Base-by-base conservation (phyloP, 176 grass and related monocot species). In the Hsuehochloa calcarea region DNA sequence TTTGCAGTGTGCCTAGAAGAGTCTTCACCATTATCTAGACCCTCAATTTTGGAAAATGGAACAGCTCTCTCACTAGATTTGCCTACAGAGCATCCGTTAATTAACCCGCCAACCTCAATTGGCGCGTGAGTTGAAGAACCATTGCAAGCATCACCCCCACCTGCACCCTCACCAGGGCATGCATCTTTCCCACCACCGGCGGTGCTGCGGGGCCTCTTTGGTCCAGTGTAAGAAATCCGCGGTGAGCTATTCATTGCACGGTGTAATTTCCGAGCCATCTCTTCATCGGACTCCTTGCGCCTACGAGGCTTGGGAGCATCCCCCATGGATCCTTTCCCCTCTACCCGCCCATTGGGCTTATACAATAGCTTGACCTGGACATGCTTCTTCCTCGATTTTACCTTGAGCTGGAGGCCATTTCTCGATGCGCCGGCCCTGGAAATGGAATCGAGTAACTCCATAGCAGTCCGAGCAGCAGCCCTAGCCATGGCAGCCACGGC, bases 381-480 rank as follows among this genome's bases (percentile, higher is more conserved):
- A 50, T 95, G 87, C 45, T 90, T 98, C 87, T 92, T 98, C 85
- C 84, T 93, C 8, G 88, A 71, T 65, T 84, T 93, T 17, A 81
- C 59, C 74, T 91, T 98, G 45, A 76, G 75, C 75, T 81, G 82
- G 73, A 85, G 70, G 13, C 81, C 92, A 20, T 82, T 99, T 75
- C 79, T 88, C 16, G 84, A 75, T 29, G 74, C 25, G 61, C 77
- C 81, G 47, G 84, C 37, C 77, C 49, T 89, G 38, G 93, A 86
- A 65, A 95, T 69, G 54, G 91, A 91, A 72, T 99, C 91, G 8
- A 99, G 87, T 50, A 96, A 62, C 86, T 94, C 84, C 75, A 99
- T 79, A 17, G 97, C 97, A 67, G 70, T 91, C 72, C 92, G 87
- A 34, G 97, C 97, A 79, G 90, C 85, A 17, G 90, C 84, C 90